Evolutionary conservation across 495 filamentous ascomycete species (phyloP).

Genomic region (Clohesyomyces aquaticus): DNA sequence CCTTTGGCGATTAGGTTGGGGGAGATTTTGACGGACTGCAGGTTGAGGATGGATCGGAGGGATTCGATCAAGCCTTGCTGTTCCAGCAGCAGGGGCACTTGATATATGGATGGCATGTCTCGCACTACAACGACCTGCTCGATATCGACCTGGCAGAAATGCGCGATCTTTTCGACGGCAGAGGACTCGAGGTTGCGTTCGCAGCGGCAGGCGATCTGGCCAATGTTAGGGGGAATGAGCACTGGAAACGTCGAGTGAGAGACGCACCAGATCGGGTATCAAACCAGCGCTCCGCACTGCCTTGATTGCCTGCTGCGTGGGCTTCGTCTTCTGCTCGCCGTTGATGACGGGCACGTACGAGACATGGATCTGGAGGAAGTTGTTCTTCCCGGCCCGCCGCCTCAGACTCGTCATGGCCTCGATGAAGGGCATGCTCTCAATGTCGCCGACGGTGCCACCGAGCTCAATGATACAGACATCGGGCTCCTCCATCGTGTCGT

Average conservation of each 20-base stretch:
- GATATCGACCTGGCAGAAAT: conserved; percentile 77
- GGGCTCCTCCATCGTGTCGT: conserved; percentile 77
- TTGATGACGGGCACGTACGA: conserved; percentile 72
- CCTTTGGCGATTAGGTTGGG: conserved; percentile 61
- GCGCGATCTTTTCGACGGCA: conserved; percentile 88
- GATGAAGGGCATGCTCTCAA: conserved; percentile 88
- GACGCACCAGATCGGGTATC: conserved; percentile 74
- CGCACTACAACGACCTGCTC: conserved; percentile 84
- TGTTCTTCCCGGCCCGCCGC: conserved; percentile 70
- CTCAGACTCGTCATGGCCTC: conserved; percentile 82
- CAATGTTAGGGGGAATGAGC: conserved; percentile 25
- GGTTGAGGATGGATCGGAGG: conserved; percentile 62
- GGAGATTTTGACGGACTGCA: conserved; percentile 57
- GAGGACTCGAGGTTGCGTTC: conserved; percentile 67
- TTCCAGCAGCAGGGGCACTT: conserved; percentile 87
- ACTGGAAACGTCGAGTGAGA: background rate
- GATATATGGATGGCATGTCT: conserved; percentile 85
- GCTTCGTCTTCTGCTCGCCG: conserved; percentile 96
- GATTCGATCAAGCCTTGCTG: conserved; percentile 71
- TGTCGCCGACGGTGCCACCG: conserved; percentile 84
- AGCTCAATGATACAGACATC: conserved; percentile 91
- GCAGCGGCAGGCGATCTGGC: conserved; percentile 88
- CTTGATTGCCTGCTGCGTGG: conserved; percentile 87
- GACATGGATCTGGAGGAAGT: conserved; percentile 87
- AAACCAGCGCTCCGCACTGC: conserved; percentile 79